These are phyloP conservation scores for Dactylellina cionopaga DNA, from an alignment of 2,329 filamentous ascomycete species.

Conservation along the genomic window DNA sequence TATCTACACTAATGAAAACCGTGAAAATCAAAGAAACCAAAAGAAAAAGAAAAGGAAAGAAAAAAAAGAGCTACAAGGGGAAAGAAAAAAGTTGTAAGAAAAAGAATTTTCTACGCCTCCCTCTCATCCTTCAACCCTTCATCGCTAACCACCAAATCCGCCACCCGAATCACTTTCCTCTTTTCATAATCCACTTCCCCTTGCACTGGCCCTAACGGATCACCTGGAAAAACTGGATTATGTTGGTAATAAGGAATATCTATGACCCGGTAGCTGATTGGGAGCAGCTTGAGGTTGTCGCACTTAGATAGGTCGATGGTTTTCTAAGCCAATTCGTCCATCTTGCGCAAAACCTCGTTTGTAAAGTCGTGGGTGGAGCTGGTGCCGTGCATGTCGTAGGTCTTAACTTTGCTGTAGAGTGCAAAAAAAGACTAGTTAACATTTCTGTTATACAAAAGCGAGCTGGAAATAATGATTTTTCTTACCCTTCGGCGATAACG, in stretches of 20 bases:
- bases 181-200: constrained; percentile 6
- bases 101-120: constrained; percentile 35
- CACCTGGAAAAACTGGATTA: neutral
- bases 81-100: constrained; percentile 21
- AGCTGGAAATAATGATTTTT: too few species aligned
- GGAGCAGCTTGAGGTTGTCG: constrained; percentile 1
- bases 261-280: constrained; percentile 2
- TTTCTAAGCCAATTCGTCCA: constrained; percentile 69
- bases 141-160: constrained; percentile 17
- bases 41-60: constrained; percentile 21
- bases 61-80: neutral
- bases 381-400: constrained; percentile 93
- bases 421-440: constrained; percentile 61
- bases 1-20: constrained; percentile 28
- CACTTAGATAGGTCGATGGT: neutral
- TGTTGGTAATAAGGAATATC: constrained; percentile 20
- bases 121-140: constrained; percentile 31
- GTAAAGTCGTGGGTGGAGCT: constrained; percentile 95
- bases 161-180: neutral
- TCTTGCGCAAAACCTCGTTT: constrained; percentile 89
- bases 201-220: neutral
- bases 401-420: constrained; percentile 78
- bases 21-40: constrained; percentile 15
- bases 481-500: constrained; percentile 89
- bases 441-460: neutral